Evolutionary conservation across 208 protist species (phyloP).

Genomic region (Leishmania major): DNA sequence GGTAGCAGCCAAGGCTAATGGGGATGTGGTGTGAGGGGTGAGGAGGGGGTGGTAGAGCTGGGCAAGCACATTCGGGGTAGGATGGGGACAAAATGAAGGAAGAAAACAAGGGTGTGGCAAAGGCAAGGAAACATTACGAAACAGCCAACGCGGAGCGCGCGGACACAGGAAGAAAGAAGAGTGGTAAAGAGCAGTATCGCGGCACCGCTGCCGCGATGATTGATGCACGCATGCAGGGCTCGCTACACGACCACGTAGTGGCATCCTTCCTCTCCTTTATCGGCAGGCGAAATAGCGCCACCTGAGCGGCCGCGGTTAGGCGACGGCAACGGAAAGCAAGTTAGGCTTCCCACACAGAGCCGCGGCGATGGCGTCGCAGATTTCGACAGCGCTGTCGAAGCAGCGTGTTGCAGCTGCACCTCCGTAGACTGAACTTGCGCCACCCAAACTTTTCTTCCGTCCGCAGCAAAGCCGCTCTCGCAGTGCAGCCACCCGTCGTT

Average conservation of each 20-base stretch:
- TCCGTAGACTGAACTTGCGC: conserved; percentile 25
- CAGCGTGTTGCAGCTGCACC: conserved; percentile 7
- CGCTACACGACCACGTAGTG: conserved; percentile 12
- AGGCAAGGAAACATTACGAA: not conserved
- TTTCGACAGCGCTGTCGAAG: not conserved
- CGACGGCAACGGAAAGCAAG: conserved; percentile 7
- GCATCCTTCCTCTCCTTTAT: conserved; percentile 1
- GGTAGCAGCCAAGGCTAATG: not conserved
- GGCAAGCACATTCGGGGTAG: not conserved
- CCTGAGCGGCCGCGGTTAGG: not conserved
- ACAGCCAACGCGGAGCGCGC: not conserved
- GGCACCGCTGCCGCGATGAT: not conserved
- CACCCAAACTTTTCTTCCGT: conserved; percentile 30
- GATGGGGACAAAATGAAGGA: not conserved
- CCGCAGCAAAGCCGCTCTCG: conserved; percentile 16
- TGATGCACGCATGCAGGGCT: not conserved
- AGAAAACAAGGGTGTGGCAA: not conserved
- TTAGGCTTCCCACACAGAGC: conserved; percentile 19
- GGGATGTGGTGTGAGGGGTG: too few species aligned
- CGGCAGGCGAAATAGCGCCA: not conserved
- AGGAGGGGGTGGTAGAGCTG: not conserved
- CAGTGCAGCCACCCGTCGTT: conserved; percentile 16
- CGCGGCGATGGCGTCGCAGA: not conserved
- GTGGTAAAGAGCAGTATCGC: not conserved
- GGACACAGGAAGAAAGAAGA: not conserved